Percentiles rank a stretch among this genome's conserved stretches.
phyloP scores from a whole-genome alignment of 139 green algal species.

The Mesostigma viride region DNA sequence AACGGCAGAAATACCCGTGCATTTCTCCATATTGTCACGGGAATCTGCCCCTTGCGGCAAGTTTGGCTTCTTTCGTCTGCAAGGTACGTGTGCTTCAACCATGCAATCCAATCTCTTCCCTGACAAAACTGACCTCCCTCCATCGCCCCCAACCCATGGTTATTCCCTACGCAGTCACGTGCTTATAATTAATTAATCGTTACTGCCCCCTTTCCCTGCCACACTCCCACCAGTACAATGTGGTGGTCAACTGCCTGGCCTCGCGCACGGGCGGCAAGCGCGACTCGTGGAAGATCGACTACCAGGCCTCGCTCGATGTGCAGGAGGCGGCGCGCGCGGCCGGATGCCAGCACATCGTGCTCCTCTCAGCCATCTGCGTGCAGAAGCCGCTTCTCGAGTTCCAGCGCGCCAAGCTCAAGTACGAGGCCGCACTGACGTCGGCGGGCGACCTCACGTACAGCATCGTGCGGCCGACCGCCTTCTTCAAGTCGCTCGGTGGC shows the following conservation, averaged over 20 bases:
- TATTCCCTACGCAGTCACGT: too few species aligned
- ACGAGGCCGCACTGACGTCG: slow-evolving; percentile 73
- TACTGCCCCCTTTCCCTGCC: too few species aligned
- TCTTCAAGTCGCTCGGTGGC: slow-evolving; percentile 89
- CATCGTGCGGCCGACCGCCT: slow-evolving; percentile 95
- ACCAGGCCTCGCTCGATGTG: slow-evolving; percentile 72
- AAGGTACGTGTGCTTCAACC: too few species aligned
- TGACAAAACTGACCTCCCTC: too few species aligned
- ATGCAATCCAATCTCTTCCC: too few species aligned
- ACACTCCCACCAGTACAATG: too few species aligned
- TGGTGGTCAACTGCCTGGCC: slow-evolving; percentile 94
- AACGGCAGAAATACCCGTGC: too few species aligned
- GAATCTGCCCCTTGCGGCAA: too few species aligned
- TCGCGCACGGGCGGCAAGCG: slow-evolving; percentile 72
- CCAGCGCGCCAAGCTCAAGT: slow-evolving; percentile 92
- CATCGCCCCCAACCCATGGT: too few species aligned
- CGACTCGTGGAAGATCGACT: slow-evolving; percentile 95
- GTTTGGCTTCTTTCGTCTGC: too few species aligned
- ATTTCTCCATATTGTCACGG: too few species aligned
- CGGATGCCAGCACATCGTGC: slow-evolving; percentile 26
- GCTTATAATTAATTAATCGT: too few species aligned
- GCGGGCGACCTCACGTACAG: slow-evolving; percentile 72
- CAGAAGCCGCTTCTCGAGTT: slow-evolving; percentile 98
- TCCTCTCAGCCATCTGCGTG: slow-evolving; percentile 84
- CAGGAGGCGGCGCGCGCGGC: not conserved